Evolutionary conservation across 352 stramenopile species (phyloP).

Genomic region (Phytophthora pseudosyringae): DNA sequence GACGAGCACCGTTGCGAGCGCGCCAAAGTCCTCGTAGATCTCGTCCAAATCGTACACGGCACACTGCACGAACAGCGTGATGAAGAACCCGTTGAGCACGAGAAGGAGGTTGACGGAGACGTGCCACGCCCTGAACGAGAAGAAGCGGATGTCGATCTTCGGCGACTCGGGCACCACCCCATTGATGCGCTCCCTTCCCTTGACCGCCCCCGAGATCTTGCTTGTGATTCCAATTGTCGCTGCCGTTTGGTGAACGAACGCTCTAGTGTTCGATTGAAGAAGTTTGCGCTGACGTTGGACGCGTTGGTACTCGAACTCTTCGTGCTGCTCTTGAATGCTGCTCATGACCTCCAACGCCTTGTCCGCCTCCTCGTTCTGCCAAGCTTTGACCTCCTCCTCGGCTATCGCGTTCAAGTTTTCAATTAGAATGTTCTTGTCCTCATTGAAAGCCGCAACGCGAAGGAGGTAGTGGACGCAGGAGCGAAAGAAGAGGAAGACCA

Average conservation of each 20-base stretch:
- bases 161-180: slow-evolving; percentile 20
- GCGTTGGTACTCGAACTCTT: slow-evolving; percentile 30
- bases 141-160: slow-evolving; percentile 44
- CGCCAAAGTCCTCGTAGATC: slow-evolving; percentile 40
- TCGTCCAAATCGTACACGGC: slow-evolving; percentile 52
- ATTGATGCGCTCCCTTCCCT: slow-evolving; percentile 4
- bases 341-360: slow-evolving; percentile 27
- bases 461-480: slow-evolving; percentile 46
- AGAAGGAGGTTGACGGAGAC: slow-evolving; percentile 63
- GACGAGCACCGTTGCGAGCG: slow-evolving; percentile 36
- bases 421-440: slow-evolving; percentile 16
- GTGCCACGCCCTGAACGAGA: slow-evolving; percentile 71
- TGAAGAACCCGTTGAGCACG: slow-evolving; percentile 68
- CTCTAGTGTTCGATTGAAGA: slow-evolving; percentile 2
- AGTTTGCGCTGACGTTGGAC: slow-evolving; percentile 16
- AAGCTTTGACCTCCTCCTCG: slow-evolving; percentile 26
- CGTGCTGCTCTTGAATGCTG: slow-evolving; percentile 30
- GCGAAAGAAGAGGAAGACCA: slow-evolving; percentile 51
- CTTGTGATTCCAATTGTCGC: background rate
- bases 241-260: background rate
- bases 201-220: background rate
- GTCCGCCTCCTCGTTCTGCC: slow-evolving; percentile 27
- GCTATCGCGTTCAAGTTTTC: slow-evolving; percentile 28
- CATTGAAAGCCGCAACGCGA: slow-evolving; percentile 34
- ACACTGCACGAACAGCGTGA: slow-evolving; percentile 65